Evolutionary conservation across 768 basidiomycete genomes (phyloP).

Genomic region (Naganishia onofrii): DNA sequence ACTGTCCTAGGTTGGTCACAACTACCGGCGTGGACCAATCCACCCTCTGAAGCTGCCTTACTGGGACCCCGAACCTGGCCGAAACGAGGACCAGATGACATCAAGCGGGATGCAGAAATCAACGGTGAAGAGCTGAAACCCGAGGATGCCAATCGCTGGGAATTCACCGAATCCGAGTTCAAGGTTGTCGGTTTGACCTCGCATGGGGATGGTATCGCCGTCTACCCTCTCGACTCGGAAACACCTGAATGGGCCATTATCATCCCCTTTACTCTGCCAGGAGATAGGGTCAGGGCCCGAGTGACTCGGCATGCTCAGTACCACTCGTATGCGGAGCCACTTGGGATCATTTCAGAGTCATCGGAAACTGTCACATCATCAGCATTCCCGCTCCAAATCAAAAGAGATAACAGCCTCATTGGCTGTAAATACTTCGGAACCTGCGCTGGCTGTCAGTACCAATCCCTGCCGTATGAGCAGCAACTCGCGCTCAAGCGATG

Average conservation of each 20-base stretch:
- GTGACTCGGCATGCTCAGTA: slow-evolving; percentile 67
- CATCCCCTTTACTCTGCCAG: slow-evolving; percentile 78
- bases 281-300: slow-evolving; percentile 70
- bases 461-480: slow-evolving; percentile 78
- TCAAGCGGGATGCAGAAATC: neutral
- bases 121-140: slow-evolving; percentile 13
- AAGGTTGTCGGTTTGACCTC: slow-evolving; percentile 29
- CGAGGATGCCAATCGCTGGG: slow-evolving; percentile 25
- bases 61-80: slow-evolving; percentile 29
- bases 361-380: slow-evolving; percentile 16
- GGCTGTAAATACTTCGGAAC: slow-evolving; percentile 29
- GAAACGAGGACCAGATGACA: slow-evolving; percentile 23
- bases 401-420: slow-evolving; percentile 24
- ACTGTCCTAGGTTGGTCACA: slow-evolving; percentile 26
- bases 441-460: slow-evolving; percentile 81
- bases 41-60: slow-evolving; percentile 23
- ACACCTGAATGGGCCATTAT: slow-evolving; percentile 73
- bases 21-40: slow-evolving; percentile 19
- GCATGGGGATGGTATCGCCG: slow-evolving; percentile 35
- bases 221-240: slow-evolving; percentile 48
- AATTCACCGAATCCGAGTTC: slow-evolving; percentile 32
- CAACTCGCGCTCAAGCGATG: slow-evolving; percentile 84
- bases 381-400: slow-evolving; percentile 27
- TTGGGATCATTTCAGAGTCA: slow-evolving; percentile 56
- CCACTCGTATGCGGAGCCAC: slow-evolving; percentile 72